phyloP scores from a whole-genome alignment of 1,284 basidiomycete genomes.

The Cryptococcus amylolentus region DNA sequence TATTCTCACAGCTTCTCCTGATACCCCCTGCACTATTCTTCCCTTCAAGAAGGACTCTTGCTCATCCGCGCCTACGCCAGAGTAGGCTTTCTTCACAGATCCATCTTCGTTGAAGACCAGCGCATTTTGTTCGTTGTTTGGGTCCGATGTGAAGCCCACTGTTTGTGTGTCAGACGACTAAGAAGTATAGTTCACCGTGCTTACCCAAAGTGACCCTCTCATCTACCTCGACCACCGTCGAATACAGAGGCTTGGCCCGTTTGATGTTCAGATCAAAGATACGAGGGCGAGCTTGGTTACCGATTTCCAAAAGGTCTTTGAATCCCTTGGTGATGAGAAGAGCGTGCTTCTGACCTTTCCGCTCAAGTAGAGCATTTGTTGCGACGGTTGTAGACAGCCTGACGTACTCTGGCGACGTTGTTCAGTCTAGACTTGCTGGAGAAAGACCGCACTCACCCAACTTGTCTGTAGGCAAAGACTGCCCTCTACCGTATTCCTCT shows the following conservation, averaged over 20 bases:
- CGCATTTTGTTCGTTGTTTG: conserved; percentile 68
- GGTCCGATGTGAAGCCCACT: conserved; percentile 88
- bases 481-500: conserved; percentile 61
- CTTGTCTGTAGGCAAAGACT: conserved; percentile 70
- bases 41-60: conserved; percentile 40
- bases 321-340: conserved; percentile 90
- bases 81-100: conserved; percentile 61
- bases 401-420: conserved; percentile 66
- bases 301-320: conserved; percentile 65
- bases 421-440: neutral
- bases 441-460: conserved; percentile 55
- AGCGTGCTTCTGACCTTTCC: conserved; percentile 87
- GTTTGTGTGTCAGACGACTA: conserved; percentile 32
- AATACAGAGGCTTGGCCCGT: conserved; percentile 59
- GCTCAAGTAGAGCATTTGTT: conserved; percentile 82
- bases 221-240: conserved; percentile 52
- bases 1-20: conserved; percentile 87
- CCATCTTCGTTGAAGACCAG: conserved; percentile 70
- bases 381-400: conserved; percentile 88
- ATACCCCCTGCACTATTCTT: conserved; percentile 70
- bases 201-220: conserved; percentile 54
- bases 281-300: conserved; percentile 77
- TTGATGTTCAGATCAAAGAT: conserved; percentile 85
- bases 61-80: conserved; percentile 51
- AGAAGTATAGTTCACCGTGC: conserved; percentile 42